A percentile compares a stretch with the other conserved stretches of the same genome.
These are phyloP conservation scores for Monosporozyma aerobia DNA, from an alignment of 805 yeast genomes.

Conservation along the genomic window DNA sequence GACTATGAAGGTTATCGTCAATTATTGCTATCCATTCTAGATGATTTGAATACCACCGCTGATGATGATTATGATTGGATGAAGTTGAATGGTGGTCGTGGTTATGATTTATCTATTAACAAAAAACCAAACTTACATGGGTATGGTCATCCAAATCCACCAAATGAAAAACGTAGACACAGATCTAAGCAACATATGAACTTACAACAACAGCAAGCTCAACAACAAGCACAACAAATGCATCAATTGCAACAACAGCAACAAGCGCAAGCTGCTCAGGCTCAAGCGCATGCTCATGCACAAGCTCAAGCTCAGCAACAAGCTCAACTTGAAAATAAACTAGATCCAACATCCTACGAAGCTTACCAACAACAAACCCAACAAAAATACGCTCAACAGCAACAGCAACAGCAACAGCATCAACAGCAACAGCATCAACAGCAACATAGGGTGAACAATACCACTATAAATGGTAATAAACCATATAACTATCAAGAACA, in stretches of 20 bases:
- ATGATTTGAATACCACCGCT: constrained; percentile 55
- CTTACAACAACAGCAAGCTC: constrained; percentile 27
- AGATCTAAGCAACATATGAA: constrained; percentile 18
- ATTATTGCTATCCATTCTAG: constrained; percentile 68
- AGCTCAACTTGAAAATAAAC: constrained; percentile 17
- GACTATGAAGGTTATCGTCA: constrained; percentile 82
- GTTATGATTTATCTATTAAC: constrained; percentile 86
- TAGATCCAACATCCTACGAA: constrained; percentile 36
- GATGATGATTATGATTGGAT: constrained; percentile 98
- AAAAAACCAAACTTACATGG: constrained; percentile 93
- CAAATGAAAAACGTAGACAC: constrained; percentile 36
- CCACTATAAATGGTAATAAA: constrained; percentile 1
- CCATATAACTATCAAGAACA: constrained; percentile 17
- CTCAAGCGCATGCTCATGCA: constrained; percentile 19
- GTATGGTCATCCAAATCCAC: constrained; percentile 90
- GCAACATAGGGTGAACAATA: constrained; percentile 1
- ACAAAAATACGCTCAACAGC: constrained; percentile 28
- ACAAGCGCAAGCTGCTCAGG: constrained; percentile 12
- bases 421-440: constrained; percentile 6
- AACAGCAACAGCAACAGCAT: constrained; percentile 13
- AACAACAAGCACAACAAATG: constrained; percentile 22
- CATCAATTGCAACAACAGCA: constrained; percentile 31
- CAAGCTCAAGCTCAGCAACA: constrained; percentile 15
- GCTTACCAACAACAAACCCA: constrained; percentile 32
- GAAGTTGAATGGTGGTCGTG: constrained; percentile 89